phyloP scores from a whole-genome alignment of 1,284 basidiomycete species.

The Rhizoctonia solani region DNA sequence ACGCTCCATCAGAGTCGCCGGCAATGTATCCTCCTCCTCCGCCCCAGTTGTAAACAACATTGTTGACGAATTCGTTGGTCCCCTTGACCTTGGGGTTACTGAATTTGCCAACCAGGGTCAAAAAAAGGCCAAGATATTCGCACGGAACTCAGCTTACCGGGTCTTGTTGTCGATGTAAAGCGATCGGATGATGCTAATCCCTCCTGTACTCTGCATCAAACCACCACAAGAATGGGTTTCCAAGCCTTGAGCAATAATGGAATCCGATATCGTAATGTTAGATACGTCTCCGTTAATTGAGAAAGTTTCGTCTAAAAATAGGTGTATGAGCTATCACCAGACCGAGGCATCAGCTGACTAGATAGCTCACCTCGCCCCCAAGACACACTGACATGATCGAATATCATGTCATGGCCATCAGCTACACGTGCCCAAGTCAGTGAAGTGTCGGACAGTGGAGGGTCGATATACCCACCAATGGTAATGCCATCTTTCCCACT shows the following conservation, averaged over 20 bases:
- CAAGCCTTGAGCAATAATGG: conserved; percentile 49
- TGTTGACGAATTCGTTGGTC: conserved; percentile 49
- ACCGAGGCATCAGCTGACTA: background rate
- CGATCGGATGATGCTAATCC: conserved; percentile 48
- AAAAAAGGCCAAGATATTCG: background rate
- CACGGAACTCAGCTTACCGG: conserved; percentile 36
- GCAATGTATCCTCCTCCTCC: conserved; percentile 49
- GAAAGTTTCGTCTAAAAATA: conserved; percentile 45
- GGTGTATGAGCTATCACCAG: background rate
- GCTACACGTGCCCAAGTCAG: conserved; percentile 47
- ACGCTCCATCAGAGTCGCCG: conserved; percentile 47
- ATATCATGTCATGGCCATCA: conserved; percentile 49
- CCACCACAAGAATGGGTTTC: conserved; percentile 49
- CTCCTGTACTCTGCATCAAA: conserved; percentile 47
- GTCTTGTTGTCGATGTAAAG: conserved; percentile 50
- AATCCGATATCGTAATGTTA: conserved; percentile 48
- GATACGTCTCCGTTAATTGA: conserved; percentile 50
- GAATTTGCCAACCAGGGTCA: background rate
- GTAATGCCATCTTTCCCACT: conserved; percentile 45
- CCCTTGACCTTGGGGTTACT: conserved; percentile 50
- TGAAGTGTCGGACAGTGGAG: background rate
- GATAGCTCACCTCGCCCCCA: conserved; percentile 44
- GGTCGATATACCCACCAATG: background rate
- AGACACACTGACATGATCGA: conserved; percentile 49
- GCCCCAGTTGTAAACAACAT: conserved; percentile 50